Evolutionary conservation across 805 yeast genomes (phyloP), one percentile per base, ranked within the genome.

Genomic region (Blastobotrys americana): DNA sequence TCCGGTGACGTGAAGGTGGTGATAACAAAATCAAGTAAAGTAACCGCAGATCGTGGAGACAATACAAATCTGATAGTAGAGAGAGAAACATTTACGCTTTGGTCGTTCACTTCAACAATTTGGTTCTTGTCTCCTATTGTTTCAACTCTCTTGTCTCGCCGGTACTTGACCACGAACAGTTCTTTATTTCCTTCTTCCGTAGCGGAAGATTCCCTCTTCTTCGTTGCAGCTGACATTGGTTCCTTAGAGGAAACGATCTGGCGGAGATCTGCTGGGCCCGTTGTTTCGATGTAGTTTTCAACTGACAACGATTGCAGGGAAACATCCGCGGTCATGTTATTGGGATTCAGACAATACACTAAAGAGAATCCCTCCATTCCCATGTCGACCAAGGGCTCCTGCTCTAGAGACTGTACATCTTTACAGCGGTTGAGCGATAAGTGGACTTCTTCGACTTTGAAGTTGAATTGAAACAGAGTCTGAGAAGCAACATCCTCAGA

Each of bases 1-100:
- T 77, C 73, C 0, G 95, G 95, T 61, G 82, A 82, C 0, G 96
- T 83, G 60, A 93, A 93, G 0, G 97, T 93, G 37, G 87, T 84
- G 56, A 89, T 67, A 1, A 84, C 70, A 60, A 82, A 93, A 60
- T 88, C 90, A 51, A 90, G 64, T 10, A 93, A 66, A 1, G 94
- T 82, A 49, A 93, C 69, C 13, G 84, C 64, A 1, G 95, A 83
- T 56, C 78, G 83, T 39, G 97, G 77, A 0, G 94, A 78, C 4
- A 89, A 64, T 2, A 84, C 82, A 31, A 84, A 72, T 49, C 77
- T 77, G 43, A 93, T 75, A 10, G 94, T 86, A 0, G 96, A 87
- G 64, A 93, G 72, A 36, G 78, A 72, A 41, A 93, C 66, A 5
- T 75, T 70, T 3, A 89, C 74, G 51, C 76, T 79, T 60, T 87